Evolutionary conservation across 345 rosid species (phyloP).

Genomic region (Gossypium turneri): DNA sequence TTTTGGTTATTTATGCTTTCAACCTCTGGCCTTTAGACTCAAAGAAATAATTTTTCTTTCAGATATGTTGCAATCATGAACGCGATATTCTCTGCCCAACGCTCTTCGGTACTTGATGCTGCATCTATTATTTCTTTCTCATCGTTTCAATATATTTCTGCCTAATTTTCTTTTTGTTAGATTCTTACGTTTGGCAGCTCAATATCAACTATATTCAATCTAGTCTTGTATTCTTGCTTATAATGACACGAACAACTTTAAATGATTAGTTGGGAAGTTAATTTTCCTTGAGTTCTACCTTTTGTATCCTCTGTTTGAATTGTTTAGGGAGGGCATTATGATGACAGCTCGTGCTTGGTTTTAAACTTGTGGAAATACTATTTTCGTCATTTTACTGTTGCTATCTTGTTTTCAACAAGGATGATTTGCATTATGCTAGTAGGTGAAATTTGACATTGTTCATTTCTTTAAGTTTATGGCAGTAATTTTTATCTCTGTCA

Average conservation of each 20-base stretch:
- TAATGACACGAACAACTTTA: neutral
- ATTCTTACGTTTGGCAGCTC: neutral
- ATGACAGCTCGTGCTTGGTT: neutral
- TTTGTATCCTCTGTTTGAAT: neutral
- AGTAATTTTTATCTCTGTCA: neutral
- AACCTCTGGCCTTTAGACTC: slow-evolving; percentile 9
- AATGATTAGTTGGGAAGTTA: neutral
- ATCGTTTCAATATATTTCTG: neutral
- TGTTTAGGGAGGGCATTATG: neutral
- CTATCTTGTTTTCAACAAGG: neutral
- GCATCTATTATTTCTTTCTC: slow-evolving; percentile 5
- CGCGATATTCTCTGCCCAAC: slow-evolving; percentile 92
- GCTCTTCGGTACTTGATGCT: slow-evolving; percentile 56
- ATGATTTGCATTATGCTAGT: neutral
- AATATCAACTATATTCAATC: neutral
- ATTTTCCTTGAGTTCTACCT: neutral
- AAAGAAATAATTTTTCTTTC: slow-evolving; percentile 24
- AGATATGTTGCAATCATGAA: slow-evolving; percentile 98
- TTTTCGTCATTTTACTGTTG: neutral
- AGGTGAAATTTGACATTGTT: neutral
- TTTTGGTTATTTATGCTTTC: slow-evolving; percentile 10
- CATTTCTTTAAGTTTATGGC: neutral
- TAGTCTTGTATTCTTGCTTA: neutral
- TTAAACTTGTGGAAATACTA: neutral
- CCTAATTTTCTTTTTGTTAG: neutral